Base-by-base conservation (phyloP, 2,329 filamentous ascomycete genomes). In the Fusarium lateritium region DNA sequence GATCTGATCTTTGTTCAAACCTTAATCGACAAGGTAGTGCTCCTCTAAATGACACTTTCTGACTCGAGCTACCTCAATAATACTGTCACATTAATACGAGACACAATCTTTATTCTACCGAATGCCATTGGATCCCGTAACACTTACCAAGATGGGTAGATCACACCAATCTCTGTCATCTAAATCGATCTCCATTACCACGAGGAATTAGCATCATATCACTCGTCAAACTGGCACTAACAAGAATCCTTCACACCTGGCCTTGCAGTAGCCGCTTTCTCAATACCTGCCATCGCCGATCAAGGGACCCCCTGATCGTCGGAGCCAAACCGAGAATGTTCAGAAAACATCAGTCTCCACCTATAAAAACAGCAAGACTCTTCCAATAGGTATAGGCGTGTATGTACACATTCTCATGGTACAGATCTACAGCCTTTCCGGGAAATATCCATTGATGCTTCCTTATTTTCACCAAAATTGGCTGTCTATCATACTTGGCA, bases 1-100 rank as follows among this genome's bases (percentile, higher is more conserved):
- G 66, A 69, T 67, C 66, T 69, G 61, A 69, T 69, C 66, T 69
- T 69, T 69, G 61, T 45, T 19, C 44, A 58, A 69, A 69, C 65
- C 56, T 69, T 69, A 69, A 62, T 52, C 51, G 47, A 55, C 60
- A 61, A 21, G 57, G 66, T 57, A 45, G 50, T 34, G 28, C 39
- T 51, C 39, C 33, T 66, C 36, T 40, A 33, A 51, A 58, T 50
- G 33, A 19, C 34, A 56, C 42, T 38, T 50, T 52, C 28, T 45
- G 45, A 21, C 21, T 56, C 31, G 52, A 21, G 24, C 46, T 26
- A 36, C 38, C 21, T 28, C 19, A 24, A 24, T 28, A 28, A 28
- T 28, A 28, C 28, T 10, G 28, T 28, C 28, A 28, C 42, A 50
- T 50, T 40, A 33, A 17, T 31, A 39, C 31, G 28, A 43, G 28